Evolutionary conservation across 106 monocot genomes (phyloP), one percentile per base, ranked within the genome.

Genomic region (Apostasia ramifera): DNA sequence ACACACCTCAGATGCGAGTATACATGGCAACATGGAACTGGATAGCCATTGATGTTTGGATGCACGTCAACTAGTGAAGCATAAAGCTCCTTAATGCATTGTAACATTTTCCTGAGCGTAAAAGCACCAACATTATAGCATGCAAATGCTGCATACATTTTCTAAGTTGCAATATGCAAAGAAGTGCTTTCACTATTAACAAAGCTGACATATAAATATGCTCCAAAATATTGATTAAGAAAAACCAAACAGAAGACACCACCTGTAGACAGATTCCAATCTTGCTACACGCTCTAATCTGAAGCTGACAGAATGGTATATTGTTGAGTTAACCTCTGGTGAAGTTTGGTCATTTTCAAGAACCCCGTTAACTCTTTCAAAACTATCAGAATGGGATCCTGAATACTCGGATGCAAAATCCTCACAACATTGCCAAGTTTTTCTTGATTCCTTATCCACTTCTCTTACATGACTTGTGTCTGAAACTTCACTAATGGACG

Each of bases 261-360:
- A 92, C 92, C 92, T 85, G 78, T 92, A 86, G 14, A 92, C 53
- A 75, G 89, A 89, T 45, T 87, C 97, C 74, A 97, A 71, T 53
- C 92, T 92, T 79, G 74, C 85, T 59, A 85, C 66, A 54, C 85
- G 84, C 49, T 74, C 74, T 47, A 86, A 79, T 53, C 71, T 76
- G 57, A 26, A 63, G 26, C 37, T 63, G 52, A 26, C 13, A 57
- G 74, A 74, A 57, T n/a, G 73, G 63, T 77, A 59, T 3, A 54
- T 57, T 59, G 70, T 57, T 62, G 62, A 62, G 55, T 53, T 55
- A 69, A 70, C 50, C 26, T 84, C 88, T 54, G 94, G 88, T 75
- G 88, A 95, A 65, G 76, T 44, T 57, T 80, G 83, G 4, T 81
- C 83, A 82, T 81, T 81, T 5, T 95, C 95, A 78, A 73, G 74